A percentile compares a stretch with the other conserved stretches of the same genome.
phyloP scores from a whole-genome alignment of 345 rosid species.

The Euphorbia lathyris region DNA sequence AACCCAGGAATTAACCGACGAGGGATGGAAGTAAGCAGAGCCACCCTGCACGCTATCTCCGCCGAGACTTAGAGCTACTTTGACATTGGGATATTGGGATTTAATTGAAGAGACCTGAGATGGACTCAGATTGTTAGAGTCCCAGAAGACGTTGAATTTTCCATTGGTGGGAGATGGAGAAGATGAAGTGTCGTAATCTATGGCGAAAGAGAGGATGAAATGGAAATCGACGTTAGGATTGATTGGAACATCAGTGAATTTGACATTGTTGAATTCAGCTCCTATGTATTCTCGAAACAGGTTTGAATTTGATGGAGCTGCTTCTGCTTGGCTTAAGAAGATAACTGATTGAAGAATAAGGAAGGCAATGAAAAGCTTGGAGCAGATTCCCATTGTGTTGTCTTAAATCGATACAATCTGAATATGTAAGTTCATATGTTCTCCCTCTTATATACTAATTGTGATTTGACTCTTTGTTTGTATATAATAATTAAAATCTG shows the following conservation, averaged over 20 bases:
- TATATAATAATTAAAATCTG: too few relatives aligned
- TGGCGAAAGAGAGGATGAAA: slow-evolving; percentile 18
- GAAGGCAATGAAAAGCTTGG: neutral
- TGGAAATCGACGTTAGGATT: slow-evolving; percentile 8
- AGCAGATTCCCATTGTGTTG: too few relatives aligned
- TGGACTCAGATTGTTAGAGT: slow-evolving; percentile 6
- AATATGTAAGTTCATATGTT: too few relatives aligned
- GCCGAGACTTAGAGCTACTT: slow-evolving; percentile 7
- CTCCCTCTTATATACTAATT: too few relatives aligned
- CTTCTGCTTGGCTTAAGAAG: neutral
- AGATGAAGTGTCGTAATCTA: slow-evolving; percentile 1
- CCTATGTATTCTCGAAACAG: slow-evolving; percentile 13
- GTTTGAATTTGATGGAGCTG: neutral
- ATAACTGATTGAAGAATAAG: neutral
- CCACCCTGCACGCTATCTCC: slow-evolving; percentile 10
- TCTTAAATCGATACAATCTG: neutral
- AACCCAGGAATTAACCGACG: slow-evolving; percentile 9
- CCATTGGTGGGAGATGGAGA: slow-evolving; percentile 18
- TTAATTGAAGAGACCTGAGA: slow-evolving; percentile 12
- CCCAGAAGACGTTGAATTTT: slow-evolving; percentile 17
- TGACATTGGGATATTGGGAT: slow-evolving; percentile 4
- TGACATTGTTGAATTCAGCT: slow-evolving; percentile 2
- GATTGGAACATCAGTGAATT: slow-evolving; percentile 4
- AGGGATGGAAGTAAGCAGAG: slow-evolving; percentile 6
- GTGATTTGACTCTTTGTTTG: too few relatives aligned